These are phyloP conservation scores for Bisporella sp. DNA, from an alignment of 2,329 filamentous ascomycete species.

Conservation along the genomic window DNA sequence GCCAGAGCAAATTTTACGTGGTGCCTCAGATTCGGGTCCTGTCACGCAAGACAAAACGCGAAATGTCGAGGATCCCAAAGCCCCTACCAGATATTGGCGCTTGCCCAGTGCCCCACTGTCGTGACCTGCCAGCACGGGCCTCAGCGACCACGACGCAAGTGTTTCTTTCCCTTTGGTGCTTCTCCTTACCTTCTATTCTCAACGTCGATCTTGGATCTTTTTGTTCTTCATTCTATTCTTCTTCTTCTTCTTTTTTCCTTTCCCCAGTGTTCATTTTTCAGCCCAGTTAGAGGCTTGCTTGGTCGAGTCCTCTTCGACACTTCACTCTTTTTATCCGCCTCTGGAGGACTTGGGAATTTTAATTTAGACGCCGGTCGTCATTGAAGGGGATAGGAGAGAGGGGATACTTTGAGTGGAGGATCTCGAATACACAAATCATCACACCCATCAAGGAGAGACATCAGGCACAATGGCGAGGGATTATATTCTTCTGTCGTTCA, in stretches of 20 bases:
- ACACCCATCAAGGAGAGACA: neutral
- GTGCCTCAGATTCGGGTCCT: constrained; percentile 13
- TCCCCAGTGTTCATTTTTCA: constrained; percentile 1
- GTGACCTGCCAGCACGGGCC: constrained; percentile 2
- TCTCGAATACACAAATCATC: neutral
- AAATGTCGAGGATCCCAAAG: constrained; percentile 14
- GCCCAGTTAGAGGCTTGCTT: constrained; percentile 1
- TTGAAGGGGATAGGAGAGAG: constrained; percentile 3
- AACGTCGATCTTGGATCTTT: constrained; percentile 7
- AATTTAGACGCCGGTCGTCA: constrained; percentile 26
- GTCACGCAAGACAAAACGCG: constrained; percentile 20
- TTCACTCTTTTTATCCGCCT: constrained; percentile 9
- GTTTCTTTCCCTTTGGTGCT: constrained; percentile 13
- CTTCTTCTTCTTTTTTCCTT: constrained; percentile 4
- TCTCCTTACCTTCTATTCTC: constrained; percentile 5
- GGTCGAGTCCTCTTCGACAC: constrained; percentile 3
- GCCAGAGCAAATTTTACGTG: neutral
- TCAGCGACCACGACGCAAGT: constrained; percentile 12
- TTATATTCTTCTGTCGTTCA: constrained; percentile 44
- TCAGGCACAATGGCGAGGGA: constrained; percentile 34
- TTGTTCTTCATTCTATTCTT: constrained; percentile 8
- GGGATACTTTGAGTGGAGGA: neutral
- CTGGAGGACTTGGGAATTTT: constrained; percentile 3
- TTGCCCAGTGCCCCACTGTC: neutral
- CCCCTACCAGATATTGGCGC: constrained; percentile 1